Evolutionary conservation across 345 rosid species (phyloP), one percentile per base, ranked within the genome.

Genomic region (Salix udensis): DNA sequence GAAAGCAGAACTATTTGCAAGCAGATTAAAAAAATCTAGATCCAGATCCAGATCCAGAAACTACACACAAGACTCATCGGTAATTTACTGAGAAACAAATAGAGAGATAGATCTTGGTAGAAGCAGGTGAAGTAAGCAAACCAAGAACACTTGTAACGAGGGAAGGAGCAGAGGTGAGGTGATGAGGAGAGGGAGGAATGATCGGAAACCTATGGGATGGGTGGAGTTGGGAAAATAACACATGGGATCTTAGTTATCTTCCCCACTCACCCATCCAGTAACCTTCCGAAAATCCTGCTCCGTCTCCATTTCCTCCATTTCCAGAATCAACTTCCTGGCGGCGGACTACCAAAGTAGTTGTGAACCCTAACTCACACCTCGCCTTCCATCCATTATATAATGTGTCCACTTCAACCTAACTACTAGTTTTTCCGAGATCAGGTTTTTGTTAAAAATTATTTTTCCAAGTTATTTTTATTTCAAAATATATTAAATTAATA

Each of bases 201-300:
- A 70, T 77, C 68, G 81, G 81, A 81, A 81, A 77, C 72, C 70
- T 77, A 66, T 52, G 81, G 81, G 81, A 74, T 81, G 81, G 84
- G 84, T 82, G 84, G 82, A 78, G 77, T 78, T 39, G 82, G 84
- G 81, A 82, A 82, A 69, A 74, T 52, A 31, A 42, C 28, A 1
- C 0, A 46, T 5, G 6, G 7, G 2, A 37, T 1, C 23, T 30
- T 31, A 60, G 11, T 36, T 18, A 58, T 82, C 79, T 78, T 82
- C 81, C 73, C 84, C 48, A 21, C 76, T 72, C 78, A 77, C 81
- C 81, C 84, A 81, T 64, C 14, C 81, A 76, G 60, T 7, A 81
- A 70, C 73, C 79, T 77, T 81, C 81, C 84, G 75, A 81, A 74
- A 55, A 81, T 58, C 76, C 82, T 5, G 14, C 81, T 77, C 79